phyloP scores from a whole-genome alignment of 2,329 filamentous ascomycete genomes.

The Cladophialophora bantiana region DNA sequence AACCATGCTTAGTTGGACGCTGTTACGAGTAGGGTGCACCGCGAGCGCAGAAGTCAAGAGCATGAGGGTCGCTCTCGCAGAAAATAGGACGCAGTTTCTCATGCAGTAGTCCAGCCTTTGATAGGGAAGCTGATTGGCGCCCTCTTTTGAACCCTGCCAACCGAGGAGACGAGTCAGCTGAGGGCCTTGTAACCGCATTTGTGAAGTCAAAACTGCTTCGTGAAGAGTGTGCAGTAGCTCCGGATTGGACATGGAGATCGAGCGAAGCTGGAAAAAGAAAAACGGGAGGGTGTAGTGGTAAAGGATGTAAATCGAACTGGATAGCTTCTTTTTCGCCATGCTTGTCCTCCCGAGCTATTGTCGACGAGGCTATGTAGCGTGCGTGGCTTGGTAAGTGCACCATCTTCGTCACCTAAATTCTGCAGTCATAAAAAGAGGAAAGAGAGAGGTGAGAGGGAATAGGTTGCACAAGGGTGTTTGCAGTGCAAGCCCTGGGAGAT shows the following conservation, averaged over 20 bases:
- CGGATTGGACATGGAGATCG: slow-evolving; percentile 3
- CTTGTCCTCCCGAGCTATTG: background rate
- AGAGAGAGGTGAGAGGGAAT: background rate
- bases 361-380: slow-evolving; percentile 8
- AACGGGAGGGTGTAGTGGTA: slow-evolving; percentile 13
- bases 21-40: background rate
- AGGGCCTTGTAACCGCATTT: slow-evolving; percentile 16
- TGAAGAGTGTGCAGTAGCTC: slow-evolving; percentile 5
- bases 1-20: background rate
- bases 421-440: background rate
- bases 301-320: slow-evolving; percentile 6
- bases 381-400: background rate
- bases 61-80: slow-evolving; percentile 1
- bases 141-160: slow-evolving; percentile 25
- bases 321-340: background rate
- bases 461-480: background rate
- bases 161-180: slow-evolving; percentile 34
- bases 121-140: slow-evolving; percentile 30
- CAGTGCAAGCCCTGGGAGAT: slow-evolving; percentile 12
- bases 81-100: slow-evolving; percentile 1
- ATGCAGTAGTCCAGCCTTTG: slow-evolving; percentile 30
- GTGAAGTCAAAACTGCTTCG: slow-evolving; percentile 3
- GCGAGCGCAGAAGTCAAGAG: background rate
- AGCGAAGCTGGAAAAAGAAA: slow-evolving; percentile 5
- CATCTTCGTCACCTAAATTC: background rate